A percentile compares a stretch with the other conserved stretches of the same genome.
Conservation (phyloP, 768 basidiomycete species). For the Termitomyces sp. region DNA sequence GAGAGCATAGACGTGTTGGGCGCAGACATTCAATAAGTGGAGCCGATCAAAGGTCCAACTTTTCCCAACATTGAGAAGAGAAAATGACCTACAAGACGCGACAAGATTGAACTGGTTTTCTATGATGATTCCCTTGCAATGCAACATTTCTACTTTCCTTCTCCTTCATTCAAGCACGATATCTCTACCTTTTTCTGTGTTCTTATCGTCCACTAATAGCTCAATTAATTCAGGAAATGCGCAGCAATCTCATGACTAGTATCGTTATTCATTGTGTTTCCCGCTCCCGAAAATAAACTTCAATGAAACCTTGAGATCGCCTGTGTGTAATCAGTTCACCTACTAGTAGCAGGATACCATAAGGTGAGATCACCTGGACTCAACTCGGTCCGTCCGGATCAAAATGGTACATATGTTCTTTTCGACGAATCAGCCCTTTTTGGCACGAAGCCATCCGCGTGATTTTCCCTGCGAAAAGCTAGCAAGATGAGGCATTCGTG, state of each 20-base stretch:
- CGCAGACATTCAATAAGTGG: slow-evolving; percentile 47
- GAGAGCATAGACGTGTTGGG: slow-evolving; percentile 29
- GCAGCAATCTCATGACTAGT: neutral
- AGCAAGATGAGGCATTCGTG: neutral
- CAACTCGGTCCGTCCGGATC: neutral
- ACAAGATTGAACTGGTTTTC: neutral
- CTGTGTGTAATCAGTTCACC: neutral
- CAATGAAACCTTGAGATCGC: neutral
- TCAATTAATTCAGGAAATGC: neutral
- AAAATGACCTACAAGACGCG: too few relatives aligned
- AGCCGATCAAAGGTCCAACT: slow-evolving; percentile 15
- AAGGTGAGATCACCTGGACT: neutral
- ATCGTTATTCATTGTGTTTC: neutral
- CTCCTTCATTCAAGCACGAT: neutral
- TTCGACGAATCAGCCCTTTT: neutral
- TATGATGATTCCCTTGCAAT: neutral
- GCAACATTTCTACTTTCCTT: neutral
- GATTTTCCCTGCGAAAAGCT: neutral
- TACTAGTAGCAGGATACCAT: neutral
- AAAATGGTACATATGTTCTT: neutral
- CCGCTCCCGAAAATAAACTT: neutral
- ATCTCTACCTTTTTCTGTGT: neutral
- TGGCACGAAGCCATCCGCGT: neutral
- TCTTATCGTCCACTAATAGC: neutral
- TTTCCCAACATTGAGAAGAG: slow-evolving; percentile 4